These are phyloP conservation scores for Porcisia hertigi DNA, from an alignment of 208 protist genomes.

Conservation along the genomic window DNA sequence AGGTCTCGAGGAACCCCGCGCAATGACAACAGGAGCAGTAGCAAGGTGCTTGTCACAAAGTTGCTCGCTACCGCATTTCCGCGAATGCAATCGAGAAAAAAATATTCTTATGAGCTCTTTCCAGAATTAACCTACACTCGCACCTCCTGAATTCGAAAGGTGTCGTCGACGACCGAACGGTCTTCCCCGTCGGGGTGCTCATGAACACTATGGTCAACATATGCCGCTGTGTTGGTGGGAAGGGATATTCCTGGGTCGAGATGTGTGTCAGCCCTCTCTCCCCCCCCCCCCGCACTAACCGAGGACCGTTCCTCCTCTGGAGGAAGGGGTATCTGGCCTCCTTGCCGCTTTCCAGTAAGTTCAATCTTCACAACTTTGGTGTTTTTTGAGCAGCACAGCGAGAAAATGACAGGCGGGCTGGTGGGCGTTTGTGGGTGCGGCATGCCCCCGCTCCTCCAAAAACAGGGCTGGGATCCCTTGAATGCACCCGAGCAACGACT, in stretches of 20 bases:
- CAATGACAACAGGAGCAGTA: not conserved
- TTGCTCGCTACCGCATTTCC: not conserved
- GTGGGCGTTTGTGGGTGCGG: not conserved
- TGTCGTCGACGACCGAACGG: too few relatives aligned
- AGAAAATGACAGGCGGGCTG: too few relatives aligned
- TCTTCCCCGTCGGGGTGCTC: accelerated
- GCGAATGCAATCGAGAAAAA: not conserved
- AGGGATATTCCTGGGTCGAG: not conserved
- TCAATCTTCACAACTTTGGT: not conserved
- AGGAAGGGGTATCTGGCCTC: not conserved
- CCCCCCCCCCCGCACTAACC: too few relatives aligned
- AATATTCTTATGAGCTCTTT: not conserved
- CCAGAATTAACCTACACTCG: too few relatives aligned
- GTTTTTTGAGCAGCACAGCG: not conserved
- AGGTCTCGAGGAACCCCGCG: not conserved
- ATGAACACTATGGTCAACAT: not conserved
- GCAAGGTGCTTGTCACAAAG: not conserved
- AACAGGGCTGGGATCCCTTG: not conserved
- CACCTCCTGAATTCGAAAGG: not conserved
- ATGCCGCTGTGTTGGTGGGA: not conserved
- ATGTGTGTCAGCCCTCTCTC: not conserved
- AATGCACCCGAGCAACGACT: not conserved
- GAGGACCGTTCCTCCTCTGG: too few relatives aligned
- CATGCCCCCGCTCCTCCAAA: not conserved
- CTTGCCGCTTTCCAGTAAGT: not conserved